Evolutionary conservation across 805 yeast genomes (phyloP).

Genomic region (Naumovozyma castellii): DNA sequence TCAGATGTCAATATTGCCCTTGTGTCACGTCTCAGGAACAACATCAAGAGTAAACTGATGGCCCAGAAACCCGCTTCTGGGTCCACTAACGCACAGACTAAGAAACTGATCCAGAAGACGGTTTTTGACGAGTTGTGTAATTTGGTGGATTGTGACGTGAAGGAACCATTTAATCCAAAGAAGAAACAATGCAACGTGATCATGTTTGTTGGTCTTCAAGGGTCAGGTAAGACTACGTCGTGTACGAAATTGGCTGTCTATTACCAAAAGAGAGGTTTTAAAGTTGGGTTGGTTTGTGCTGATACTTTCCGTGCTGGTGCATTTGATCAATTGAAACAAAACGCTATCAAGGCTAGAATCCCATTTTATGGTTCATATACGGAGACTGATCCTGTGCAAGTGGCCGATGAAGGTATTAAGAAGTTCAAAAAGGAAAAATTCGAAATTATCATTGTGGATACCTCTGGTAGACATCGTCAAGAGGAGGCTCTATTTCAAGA

Average conservation of each 20-base stretch:
- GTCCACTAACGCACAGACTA: conserved; percentile 44
- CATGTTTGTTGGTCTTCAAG: conserved; percentile 97
- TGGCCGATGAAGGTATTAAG: conserved; percentile 84
- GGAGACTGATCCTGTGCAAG: conserved; percentile 90
- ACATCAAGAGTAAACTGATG: conserved; percentile 51
- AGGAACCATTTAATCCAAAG: conserved; percentile 65
- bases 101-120: conserved; percentile 76
- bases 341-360: conserved; percentile 88
- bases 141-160: conserved; percentile 58
- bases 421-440: conserved; percentile 85
- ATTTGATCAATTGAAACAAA: conserved; percentile 94
- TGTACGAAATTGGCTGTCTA: conserved; percentile 95
- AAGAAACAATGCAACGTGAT: conserved; percentile 72
- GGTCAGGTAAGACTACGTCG: conserved; percentile 97
- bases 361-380: conserved; percentile 93
- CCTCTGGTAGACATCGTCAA: conserved; percentile 96
- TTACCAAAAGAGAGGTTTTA: conserved; percentile 86
- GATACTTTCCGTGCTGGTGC: conserved; percentile 99
- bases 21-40: conserved; percentile 67
- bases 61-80: conserved; percentile 37
- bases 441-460: conserved; percentile 90
- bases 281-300: conserved; percentile 95
- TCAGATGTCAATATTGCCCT: conserved; percentile 87
- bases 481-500: conserved; percentile 85
- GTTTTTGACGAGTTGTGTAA: conserved; percentile 88